These are phyloP conservation scores for Saturnispora galanensis DNA, from an alignment of 805 yeast genomes.

Conservation along the genomic window DNA sequence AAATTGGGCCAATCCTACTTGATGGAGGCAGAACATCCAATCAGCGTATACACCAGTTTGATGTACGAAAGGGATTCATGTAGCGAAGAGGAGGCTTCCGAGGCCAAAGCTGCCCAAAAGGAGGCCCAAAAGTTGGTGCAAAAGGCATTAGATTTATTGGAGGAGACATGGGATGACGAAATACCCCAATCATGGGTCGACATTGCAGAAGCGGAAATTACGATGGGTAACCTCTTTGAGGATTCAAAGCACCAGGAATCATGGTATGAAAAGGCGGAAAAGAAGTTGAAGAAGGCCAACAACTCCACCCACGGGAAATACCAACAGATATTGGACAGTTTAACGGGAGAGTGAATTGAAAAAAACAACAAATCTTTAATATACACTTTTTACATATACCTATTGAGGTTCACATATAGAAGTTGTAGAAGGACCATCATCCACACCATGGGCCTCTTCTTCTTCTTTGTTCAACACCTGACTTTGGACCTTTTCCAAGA, in stretches of 20 bases:
- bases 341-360: constrained; percentile 1
- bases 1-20: constrained; percentile 54
- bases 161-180: constrained; percentile 53
- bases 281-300: constrained; percentile 58
- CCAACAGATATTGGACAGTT: constrained; percentile 44
- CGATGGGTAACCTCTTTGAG: constrained; percentile 65
- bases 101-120: constrained; percentile 34
- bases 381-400: not conserved
- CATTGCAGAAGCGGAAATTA: constrained; percentile 78
- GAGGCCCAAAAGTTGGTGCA: constrained; percentile 39
- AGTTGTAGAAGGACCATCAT: too few species aligned
- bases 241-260: constrained; percentile 61
- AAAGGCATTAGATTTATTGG: constrained; percentile 48
- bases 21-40: constrained; percentile 55
- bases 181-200: constrained; percentile 77
- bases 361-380: not conserved
- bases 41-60: constrained; percentile 43
- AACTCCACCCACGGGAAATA: constrained; percentile 72
- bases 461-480: not conserved
- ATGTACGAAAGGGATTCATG: constrained; percentile 31
- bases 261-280: constrained; percentile 61
- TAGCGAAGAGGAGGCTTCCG: constrained; percentile 7
- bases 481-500: constrained; percentile 46
- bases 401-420: too few species aligned
- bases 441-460: too few species aligned